Evolutionary conservation across 2,329 filamentous ascomycete genomes (phyloP).

Genomic region (Mariannaea sp.): DNA sequence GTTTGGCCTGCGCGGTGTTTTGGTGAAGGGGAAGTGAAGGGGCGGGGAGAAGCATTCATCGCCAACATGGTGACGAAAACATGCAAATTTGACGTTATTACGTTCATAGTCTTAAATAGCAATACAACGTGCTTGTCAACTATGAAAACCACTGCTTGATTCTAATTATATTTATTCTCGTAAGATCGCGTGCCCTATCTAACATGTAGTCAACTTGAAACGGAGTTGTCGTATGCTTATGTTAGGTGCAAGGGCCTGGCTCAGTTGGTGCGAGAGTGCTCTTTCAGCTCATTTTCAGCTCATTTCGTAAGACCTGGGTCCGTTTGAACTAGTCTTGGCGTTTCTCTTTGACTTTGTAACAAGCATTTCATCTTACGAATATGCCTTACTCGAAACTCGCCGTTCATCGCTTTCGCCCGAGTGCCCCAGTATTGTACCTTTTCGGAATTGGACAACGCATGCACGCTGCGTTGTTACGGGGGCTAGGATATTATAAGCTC

Average conservation of each 20-base stretch:
- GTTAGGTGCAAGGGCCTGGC: constrained; percentile 13
- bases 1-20: constrained; percentile 21
- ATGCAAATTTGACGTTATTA: constrained; percentile 10
- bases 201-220: constrained; percentile 16
- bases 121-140: constrained; percentile 24
- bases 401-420: too few relatives aligned
- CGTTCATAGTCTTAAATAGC: constrained; percentile 29
- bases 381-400: neutral
- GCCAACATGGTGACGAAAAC: constrained; percentile 8
- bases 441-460: constrained; percentile 20
- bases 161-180: neutral
- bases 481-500: too few relatives aligned
- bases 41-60: too few relatives aligned
- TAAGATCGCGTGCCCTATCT: neutral
- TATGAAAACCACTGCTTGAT: constrained; percentile 9
- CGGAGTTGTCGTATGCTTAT: constrained; percentile 20
- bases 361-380: neutral
- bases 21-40: neutral
- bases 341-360: neutral
- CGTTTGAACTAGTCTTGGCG: neutral
- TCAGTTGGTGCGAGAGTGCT: constrained; percentile 7
- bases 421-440: constrained; percentile 11
- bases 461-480: constrained; percentile 36
- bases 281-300: too few relatives aligned
- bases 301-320: too few relatives aligned